phyloP scores from a whole-genome alignment of 345 rosid genomes.

The Salix arbutifolia region DNA sequence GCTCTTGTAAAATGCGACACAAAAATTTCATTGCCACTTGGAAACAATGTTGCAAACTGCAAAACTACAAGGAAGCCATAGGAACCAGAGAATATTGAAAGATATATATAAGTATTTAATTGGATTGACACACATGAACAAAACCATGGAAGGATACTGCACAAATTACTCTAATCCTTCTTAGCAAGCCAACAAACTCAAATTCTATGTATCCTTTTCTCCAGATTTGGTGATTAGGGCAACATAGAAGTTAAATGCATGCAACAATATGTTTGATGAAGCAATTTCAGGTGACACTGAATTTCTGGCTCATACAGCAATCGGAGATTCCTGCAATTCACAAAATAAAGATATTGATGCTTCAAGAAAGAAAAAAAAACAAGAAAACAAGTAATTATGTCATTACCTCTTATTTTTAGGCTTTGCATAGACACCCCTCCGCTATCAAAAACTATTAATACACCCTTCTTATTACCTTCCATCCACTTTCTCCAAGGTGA shows the following conservation, averaged over 20 bases:
- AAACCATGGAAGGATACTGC: conserved; percentile 23
- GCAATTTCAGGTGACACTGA: background rate
- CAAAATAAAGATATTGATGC: background rate
- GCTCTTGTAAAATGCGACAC: background rate
- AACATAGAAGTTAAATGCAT: conserved; percentile 2
- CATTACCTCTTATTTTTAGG: too few relatives aligned
- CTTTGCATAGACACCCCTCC: too few relatives aligned
- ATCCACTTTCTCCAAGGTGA: too few relatives aligned
- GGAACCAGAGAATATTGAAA: conserved; percentile 37
- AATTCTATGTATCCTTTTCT: background rate
- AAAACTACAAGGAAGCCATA: conserved; percentile 20
- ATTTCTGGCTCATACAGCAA: conserved; percentile 52
- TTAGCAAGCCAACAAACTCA: conserved; percentile 10
- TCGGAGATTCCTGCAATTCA: conserved; percentile 63
- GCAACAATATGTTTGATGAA: background rate
- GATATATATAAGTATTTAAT: background rate
- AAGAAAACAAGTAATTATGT: too few relatives aligned
- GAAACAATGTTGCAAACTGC: conserved; percentile 15
- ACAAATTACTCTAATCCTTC: conserved; percentile 10
- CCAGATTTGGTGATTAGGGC: conserved; percentile 9
- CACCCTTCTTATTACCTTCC: too few relatives aligned
- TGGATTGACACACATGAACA: conserved; percentile 11
- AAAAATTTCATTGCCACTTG: background rate
- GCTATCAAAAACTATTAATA: too few relatives aligned
- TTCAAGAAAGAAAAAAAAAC: too few relatives aligned